Percentiles rank a stretch among this genome's conserved stretches.
Conservation (phyloP, 2,329 filamentous ascomycete species). For the Penicillium sp. region DNA sequence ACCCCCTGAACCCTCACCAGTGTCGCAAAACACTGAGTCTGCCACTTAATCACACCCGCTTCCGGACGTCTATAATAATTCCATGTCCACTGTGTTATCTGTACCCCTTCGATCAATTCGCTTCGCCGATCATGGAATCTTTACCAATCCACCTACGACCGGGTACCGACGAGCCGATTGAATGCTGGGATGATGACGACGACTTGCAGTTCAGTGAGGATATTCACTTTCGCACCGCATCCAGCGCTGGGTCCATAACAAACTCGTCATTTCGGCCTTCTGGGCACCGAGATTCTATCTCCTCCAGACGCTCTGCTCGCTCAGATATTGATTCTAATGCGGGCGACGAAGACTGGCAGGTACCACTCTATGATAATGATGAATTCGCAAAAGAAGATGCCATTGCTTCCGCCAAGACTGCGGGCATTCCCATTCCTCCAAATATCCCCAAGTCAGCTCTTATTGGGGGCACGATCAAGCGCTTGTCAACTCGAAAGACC, state of each 20-base stretch:
- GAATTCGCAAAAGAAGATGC: constrained; percentile 80
- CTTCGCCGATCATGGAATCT: constrained; percentile 36
- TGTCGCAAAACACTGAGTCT: constrained; percentile 20
- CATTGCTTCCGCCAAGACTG: constrained; percentile 80
- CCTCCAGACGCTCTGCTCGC: constrained; percentile 75
- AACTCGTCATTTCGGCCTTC: constrained; percentile 43
- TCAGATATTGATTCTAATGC: constrained; percentile 75
- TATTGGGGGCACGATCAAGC: constrained; percentile 88
- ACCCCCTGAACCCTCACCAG: constrained; percentile 14
- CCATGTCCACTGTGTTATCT: background rate
- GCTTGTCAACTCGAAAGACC: constrained; percentile 72
- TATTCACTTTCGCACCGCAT: constrained; percentile 44
- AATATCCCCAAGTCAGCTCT: constrained; percentile 87
- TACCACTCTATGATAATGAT: constrained; percentile 80
- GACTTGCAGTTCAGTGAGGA: constrained; percentile 48
- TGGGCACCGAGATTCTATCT: constrained; percentile 68
- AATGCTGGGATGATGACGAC: constrained; percentile 50
- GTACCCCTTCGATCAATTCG: background rate
- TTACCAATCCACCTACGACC: constrained; percentile 33
- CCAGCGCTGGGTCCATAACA: constrained; percentile 45
- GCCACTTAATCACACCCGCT: constrained; percentile 7
- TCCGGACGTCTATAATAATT: background rate
- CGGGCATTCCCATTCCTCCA: constrained; percentile 84
- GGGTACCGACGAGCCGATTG: constrained; percentile 37
- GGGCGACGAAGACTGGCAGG: constrained; percentile 81